Evolutionary conservation across 805 yeast genomes (phyloP), one percentile per base, ranked within the genome.

Genomic region (Pichia rugopelliculosa): DNA sequence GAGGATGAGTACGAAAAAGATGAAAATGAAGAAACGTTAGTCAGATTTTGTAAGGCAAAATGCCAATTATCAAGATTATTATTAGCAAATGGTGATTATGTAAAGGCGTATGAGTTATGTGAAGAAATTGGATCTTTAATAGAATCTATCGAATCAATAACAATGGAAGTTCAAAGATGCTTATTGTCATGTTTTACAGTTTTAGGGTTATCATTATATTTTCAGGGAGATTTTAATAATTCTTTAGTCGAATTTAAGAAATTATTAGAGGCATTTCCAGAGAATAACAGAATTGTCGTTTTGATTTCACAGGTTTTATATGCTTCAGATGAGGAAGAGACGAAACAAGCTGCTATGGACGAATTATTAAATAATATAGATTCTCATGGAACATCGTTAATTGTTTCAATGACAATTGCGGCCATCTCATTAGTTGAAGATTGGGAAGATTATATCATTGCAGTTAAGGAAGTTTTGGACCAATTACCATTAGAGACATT

Each of bases 271-370:
- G 57, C 65, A 1, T 74, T 82, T 22, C 75, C 77, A 6, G 80
- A 77, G 42, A 78, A 84, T 5, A 79, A 76, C 53, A 75, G 82
- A 51, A 72, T 88, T n/a, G 80, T 87, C 15, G 77, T 83, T 7
- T 65, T 91, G 25, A 74, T 87, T 20, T 79, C 93, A 0, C 95
- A 89, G 59, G 84, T 90, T 0, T 69, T 93, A 43, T 84, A 83
- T 68, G 87, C 87, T 2, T 77, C 77, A 48, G 84, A 80, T n/a
- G 76, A 80, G 0, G 79, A 76, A n/a, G 93, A 85, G 6, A 80
- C 93, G 1, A 82, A 79, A 49, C 84, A 80, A 53, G 90, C 89
- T 1, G 96, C 97, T 0, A 59, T 86, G 41, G 96, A 89, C 56
- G 96, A 88, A 62, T 65, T 91, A 39, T 83, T 85, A 55, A 72